phyloP scores from a whole-genome alignment of 495 filamentous ascomycete genomes.

The Corynascus novoguineensis region DNA sequence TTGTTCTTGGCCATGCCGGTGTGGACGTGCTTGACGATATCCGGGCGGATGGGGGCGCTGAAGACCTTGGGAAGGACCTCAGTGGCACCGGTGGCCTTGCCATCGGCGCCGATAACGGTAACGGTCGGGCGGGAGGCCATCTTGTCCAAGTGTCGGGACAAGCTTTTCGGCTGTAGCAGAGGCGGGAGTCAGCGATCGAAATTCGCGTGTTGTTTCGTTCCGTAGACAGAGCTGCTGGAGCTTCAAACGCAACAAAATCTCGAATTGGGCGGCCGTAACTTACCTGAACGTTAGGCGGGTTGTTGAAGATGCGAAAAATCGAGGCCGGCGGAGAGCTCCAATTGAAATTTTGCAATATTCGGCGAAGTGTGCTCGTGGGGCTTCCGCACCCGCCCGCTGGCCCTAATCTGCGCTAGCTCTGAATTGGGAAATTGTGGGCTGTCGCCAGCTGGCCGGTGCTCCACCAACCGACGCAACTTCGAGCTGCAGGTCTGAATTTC shows the following conservation, averaged over 20 bases:
- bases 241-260: conserved; percentile 4
- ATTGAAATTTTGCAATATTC: conserved; percentile 36
- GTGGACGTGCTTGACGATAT: conserved; percentile 98
- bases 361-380: conserved; percentile 30
- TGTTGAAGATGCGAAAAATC: conserved; percentile 29
- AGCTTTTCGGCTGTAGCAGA: conserved; percentile 16
- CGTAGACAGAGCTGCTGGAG: background rate
- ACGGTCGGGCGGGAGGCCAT: conserved; percentile 95
- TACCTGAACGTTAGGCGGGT: conserved; percentile 28
- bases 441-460: conserved; percentile 14
- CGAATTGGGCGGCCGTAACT: conserved; percentile 17
- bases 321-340: conserved; percentile 27
- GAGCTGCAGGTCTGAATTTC: background rate
- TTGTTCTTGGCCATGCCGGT: conserved; percentile 99
- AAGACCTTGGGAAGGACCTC: conserved; percentile 92
- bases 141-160: conserved; percentile 40
- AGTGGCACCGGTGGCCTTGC: conserved; percentile 77
- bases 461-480: conserved; percentile 2
- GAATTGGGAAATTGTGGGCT: conserved; percentile 2
- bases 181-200: conserved; percentile 12
- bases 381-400: conserved; percentile 20
- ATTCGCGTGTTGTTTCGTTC: background rate
- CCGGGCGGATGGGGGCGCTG: conserved; percentile 90
- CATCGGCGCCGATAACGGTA: conserved; percentile 88
- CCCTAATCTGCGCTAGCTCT: conserved; percentile 30